These are phyloP conservation scores for Albugo candida DNA, from an alignment of 352 stramenopile genomes.

Conservation along the genomic window DNA sequence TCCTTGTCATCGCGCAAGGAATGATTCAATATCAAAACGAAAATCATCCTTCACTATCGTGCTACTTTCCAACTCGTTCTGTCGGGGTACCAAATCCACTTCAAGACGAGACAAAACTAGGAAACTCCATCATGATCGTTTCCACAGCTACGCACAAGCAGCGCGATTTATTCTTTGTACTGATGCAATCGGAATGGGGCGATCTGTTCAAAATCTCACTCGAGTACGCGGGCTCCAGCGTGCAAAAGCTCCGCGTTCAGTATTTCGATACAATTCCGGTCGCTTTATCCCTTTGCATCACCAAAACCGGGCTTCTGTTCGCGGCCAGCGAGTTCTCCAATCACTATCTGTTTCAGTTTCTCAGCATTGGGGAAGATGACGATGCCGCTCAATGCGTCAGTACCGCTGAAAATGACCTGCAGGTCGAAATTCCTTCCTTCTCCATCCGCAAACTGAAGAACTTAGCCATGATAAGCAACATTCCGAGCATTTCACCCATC, in stretches of 20 bases:
- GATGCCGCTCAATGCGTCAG: conserved; percentile 45
- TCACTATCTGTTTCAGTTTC: conserved; percentile 96
- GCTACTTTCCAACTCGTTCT: conserved; percentile 43
- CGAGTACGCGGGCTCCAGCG: conserved; percentile 56
- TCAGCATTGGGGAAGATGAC: conserved; percentile 89
- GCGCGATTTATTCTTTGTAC: conserved; percentile 91
- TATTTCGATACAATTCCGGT: conserved; percentile 96
- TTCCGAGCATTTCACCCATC: conserved; percentile 83
- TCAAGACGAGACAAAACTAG: conserved; percentile 22
- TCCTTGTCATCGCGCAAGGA: conserved; percentile 94
- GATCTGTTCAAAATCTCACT: conserved; percentile 98
- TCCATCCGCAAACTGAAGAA: conserved; percentile 77
- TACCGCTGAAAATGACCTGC: conserved; percentile 12
- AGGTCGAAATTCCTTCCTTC: conserved; percentile 24
- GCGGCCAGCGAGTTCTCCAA: conserved; percentile 93
- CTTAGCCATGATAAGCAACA: conserved; percentile 51
- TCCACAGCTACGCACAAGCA: conserved; percentile 87
- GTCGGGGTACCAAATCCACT: too few relatives aligned
- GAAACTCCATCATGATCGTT: conserved; percentile 42
- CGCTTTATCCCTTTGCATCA: conserved; percentile 90
- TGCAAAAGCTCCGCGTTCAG: conserved; percentile 76
- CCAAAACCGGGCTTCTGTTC: conserved; percentile 94
- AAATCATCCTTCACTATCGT: conserved; percentile 60
- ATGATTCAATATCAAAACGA: conserved; percentile 95
- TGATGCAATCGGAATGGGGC: conserved; percentile 95